Evolutionary conservation across 176 grass and related monocot genomes (phyloP).

Genomic region (Elymus sibiricus): DNA sequence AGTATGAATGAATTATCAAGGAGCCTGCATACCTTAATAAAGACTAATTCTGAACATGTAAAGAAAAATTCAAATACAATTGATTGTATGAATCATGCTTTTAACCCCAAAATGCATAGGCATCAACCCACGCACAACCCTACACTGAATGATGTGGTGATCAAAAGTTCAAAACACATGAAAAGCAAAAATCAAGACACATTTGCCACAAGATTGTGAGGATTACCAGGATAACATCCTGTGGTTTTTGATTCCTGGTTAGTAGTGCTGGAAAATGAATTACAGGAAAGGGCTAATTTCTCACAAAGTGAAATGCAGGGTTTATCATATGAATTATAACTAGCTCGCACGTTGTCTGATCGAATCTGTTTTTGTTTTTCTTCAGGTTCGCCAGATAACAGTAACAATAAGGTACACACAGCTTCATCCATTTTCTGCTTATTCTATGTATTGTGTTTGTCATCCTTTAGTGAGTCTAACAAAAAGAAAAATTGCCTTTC

Average conservation of each 20-base stretch:
- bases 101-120: no score
- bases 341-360: slow-evolving; percentile 20
- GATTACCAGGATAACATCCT: no score
- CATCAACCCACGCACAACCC: no score
- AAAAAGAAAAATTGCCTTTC: background rate
- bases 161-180: no score
- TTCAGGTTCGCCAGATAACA: slow-evolving; percentile 95
- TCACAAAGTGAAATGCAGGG: background rate
- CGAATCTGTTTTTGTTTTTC: slow-evolving; percentile 6
- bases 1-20: background rate
- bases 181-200: no score
- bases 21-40: background rate
- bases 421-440: slow-evolving; percentile 4
- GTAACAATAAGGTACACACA: slow-evolving; percentile 80
- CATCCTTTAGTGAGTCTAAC: background rate
- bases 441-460: background rate
- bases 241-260: no score
- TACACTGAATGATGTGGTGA: no score
- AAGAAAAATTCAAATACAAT: no score
- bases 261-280: no score
- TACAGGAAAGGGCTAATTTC: no score
- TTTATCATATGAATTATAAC: slow-evolving; percentile 2
- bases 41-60: background rate
- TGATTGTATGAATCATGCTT: no score
- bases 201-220: no score